Evolutionary conservation across 306 rosid genomes (phyloP), one percentile per base, ranked within the genome.

Genomic region (Cucurbita ficifolia): DNA sequence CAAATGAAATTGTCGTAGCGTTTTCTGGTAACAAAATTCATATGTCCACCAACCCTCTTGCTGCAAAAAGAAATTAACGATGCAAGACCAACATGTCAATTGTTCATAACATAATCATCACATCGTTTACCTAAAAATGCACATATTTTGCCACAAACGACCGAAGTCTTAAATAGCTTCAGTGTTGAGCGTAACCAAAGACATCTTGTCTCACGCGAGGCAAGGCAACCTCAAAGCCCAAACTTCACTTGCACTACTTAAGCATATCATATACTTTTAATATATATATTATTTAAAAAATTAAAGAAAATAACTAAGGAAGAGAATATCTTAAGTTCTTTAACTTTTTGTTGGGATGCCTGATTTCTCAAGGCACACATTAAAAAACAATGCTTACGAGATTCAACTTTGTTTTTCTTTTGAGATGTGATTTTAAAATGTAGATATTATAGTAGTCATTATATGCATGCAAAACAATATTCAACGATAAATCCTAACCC

Each of bases 41-140:
- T 94, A 94, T 35, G 95, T 76, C 99, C 99, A 94, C 98, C 99
- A 94, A 74, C 97, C 97, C 81, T 91, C 99, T 85, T 87, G 91
- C 99, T 94, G 97, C 95, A 79, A 73, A 73, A 45, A 81, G 61
- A 53, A 61, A 46, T 21, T 22, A 50, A 79, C 2, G 7, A 46
- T 16, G 19, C 53, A 45, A 74, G 16, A 48, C 3, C 29, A 74
- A 58, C 71, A 18, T 40, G 51, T 40, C 17, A 63, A 63, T 40
- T 40, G 5, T 40, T 64, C 52, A 9, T 45, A 12, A 11, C 71
- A 42, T 19, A 42, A 48, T 70, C 24, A 46, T 49, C 7, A 22
- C 7, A 2, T 12, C 42, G 8, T 70, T 17, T 29, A 51, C 5
- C 16, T 7, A 22, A 36, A 19, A 68, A 13, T 49, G 58, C 74